phyloP scores from a whole-genome alignment of 2,329 filamentous ascomycete species.

The Furcasterigmium sp. region DNA sequence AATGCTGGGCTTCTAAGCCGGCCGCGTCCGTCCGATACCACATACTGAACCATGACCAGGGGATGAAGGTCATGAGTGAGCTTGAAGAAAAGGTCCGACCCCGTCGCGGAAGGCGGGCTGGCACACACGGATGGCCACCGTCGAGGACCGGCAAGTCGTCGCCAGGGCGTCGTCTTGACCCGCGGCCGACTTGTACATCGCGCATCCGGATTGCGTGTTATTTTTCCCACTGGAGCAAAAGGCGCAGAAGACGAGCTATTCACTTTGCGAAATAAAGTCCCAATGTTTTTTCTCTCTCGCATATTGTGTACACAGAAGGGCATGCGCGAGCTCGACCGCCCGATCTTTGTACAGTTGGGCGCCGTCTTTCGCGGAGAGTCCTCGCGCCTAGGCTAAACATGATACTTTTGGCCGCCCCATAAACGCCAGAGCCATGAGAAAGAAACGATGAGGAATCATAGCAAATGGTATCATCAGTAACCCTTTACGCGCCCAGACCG shows the following conservation, averaged over 20 bases:
- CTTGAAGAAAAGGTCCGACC: too few relatives aligned
- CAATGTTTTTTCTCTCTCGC: not conserved
- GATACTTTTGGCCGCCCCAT: too few relatives aligned
- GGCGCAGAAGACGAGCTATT: not conserved
- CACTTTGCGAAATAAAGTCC: not conserved
- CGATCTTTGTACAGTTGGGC: too few relatives aligned
- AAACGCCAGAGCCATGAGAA: not conserved
- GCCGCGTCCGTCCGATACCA: conserved; percentile 5
- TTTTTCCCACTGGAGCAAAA: not conserved
- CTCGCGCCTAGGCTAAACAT: too few relatives aligned
- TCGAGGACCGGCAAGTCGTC: not conserved
- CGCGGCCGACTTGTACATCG: not conserved
- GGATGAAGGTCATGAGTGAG: too few relatives aligned
- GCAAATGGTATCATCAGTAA: conserved; percentile 7
- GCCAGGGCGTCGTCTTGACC: not conserved
- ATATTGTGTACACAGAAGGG: too few relatives aligned
- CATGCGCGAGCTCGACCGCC: too few relatives aligned
- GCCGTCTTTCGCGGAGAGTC: too few relatives aligned
- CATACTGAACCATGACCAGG: too few relatives aligned
- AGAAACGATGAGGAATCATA: conserved; percentile 1
- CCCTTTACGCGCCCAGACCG: conserved; percentile 40
- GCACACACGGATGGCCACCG: too few relatives aligned
- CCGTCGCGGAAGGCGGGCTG: too few relatives aligned
- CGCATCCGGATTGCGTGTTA: not conserved
- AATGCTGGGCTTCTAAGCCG: conserved; percentile 33